A percentile compares a stretch with the other conserved stretches of the same genome.
Conservation (phyloP, 768 basidiomycete species). For the Suillus hirtellus region DNA sequence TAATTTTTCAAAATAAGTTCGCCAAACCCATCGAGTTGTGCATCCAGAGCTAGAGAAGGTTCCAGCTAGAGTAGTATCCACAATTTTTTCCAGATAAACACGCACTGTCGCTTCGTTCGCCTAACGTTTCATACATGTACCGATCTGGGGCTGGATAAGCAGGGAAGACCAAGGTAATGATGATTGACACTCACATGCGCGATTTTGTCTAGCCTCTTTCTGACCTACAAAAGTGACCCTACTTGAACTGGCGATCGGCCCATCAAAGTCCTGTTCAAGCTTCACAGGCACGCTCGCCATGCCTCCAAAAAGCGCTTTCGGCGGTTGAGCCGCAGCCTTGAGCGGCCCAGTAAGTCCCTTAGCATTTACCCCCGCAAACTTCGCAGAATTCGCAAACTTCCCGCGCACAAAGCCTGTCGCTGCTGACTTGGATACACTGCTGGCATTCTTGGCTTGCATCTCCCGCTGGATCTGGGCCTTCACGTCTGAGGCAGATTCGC, state of each 20-base stretch:
- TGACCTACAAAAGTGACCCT: slow-evolving; percentile 34
- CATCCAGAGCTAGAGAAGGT: slow-evolving; percentile 66
- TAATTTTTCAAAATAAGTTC: slow-evolving; percentile 74
- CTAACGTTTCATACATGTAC: slow-evolving; percentile 94
- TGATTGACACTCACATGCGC: slow-evolving; percentile 53
- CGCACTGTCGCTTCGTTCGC: slow-evolving; percentile 78
- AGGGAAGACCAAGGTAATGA: background rate
- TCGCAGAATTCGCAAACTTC: slow-evolving; percentile 12
- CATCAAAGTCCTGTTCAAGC: slow-evolving; percentile 7
- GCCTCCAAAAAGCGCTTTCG: slow-evolving; percentile 3
- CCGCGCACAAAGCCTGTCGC: background rate
- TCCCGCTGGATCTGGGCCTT: slow-evolving; percentile 47
- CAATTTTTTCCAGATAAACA: slow-evolving; percentile 11
- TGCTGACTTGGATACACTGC: slow-evolving; percentile 21
- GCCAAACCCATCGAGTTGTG: slow-evolving; percentile 83
- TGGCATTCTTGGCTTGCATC: slow-evolving; percentile 22
- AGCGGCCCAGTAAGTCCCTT: background rate
- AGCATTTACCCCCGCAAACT: slow-evolving; percentile 13
- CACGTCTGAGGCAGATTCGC: slow-evolving; percentile 45
- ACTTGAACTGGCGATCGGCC: slow-evolving; percentile 25
- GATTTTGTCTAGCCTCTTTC: slow-evolving; percentile 28
- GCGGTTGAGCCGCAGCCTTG: background rate
- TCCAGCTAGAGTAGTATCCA: slow-evolving; percentile 2
- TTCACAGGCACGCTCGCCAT: background rate
- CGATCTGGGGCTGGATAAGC: slow-evolving; percentile 49